Evolutionary conservation across 2,329 filamentous ascomycete genomes (phyloP).

Genomic region (Alternaria atra): DNA sequence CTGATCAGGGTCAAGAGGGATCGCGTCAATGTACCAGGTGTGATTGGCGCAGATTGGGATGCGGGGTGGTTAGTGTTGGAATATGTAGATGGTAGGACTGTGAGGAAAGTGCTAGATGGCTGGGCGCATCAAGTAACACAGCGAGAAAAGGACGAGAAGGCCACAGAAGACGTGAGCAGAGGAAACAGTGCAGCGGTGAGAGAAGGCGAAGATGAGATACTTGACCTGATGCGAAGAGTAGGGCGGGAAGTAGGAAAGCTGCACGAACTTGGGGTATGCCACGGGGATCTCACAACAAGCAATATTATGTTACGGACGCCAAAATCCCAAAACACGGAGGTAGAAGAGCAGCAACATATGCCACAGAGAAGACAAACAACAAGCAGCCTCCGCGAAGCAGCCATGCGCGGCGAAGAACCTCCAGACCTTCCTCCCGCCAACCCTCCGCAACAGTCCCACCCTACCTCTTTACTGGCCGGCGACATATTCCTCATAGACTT

Average conservation of each 20-base stretch:
- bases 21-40: slow-evolving; percentile 81
- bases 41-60: slow-evolving; percentile 75
- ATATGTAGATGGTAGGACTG: slow-evolving; percentile 68
- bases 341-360: neutral
- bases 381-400: slow-evolving; percentile 34
- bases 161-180: neutral
- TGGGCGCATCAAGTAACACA: slow-evolving; percentile 62
- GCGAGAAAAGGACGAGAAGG: slow-evolving; percentile 10
- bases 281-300: slow-evolving; percentile 96
- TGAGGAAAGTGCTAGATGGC: slow-evolving; percentile 73
- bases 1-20: slow-evolving; percentile 80
- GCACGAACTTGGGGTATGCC: slow-evolving; percentile 86
- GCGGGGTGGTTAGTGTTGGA: slow-evolving; percentile 65
- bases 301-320: slow-evolving; percentile 79
- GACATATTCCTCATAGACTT: slow-evolving; percentile 94
- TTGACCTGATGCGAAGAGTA: slow-evolving; percentile 72
- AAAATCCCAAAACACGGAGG: neutral
- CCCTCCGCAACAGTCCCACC: neutral
- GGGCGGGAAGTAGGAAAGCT: slow-evolving; percentile 76
- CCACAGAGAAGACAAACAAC: slow-evolving; percentile 30
- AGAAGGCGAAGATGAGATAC: slow-evolving; percentile 38
- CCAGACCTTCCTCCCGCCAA: slow-evolving; percentile 6
- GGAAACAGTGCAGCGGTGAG: slow-evolving; percentile 33
- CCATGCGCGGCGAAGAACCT: slow-evolving; percentile 27
- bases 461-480: slow-evolving; percentile 61